Conservation (phyloP, 1,139 yeast species). For the Yamadazyma oceani region DNA sequence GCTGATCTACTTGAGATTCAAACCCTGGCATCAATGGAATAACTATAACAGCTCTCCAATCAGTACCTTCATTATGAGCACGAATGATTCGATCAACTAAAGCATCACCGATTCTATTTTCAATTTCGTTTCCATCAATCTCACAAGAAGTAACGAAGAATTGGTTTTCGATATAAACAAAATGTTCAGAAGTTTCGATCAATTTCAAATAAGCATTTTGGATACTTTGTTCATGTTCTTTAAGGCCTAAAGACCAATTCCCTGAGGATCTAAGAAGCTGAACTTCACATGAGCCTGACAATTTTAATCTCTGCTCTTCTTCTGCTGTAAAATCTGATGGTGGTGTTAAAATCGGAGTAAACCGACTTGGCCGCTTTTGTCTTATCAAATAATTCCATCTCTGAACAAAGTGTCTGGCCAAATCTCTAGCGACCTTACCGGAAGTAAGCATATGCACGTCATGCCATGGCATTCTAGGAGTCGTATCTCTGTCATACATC, state of each 20-base stretch:
- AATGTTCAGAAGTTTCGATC: constrained; percentile 90
- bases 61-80: constrained; percentile 74
- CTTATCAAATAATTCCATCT: constrained; percentile 94
- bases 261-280: constrained; percentile 89
- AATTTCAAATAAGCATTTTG: constrained; percentile 89
- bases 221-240: constrained; percentile 83
- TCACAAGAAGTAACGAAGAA: constrained; percentile 88
- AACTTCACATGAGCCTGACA: constrained; percentile 87
- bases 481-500: constrained; percentile 78
- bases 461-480: constrained; percentile 99
- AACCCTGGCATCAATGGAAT: constrained; percentile 99
- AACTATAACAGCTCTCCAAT: constrained; percentile 88
- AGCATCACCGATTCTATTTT: constrained; percentile 94
- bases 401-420: constrained; percentile 92
- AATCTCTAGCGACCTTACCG: constrained; percentile 94
- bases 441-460: constrained; percentile 95
- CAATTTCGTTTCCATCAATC: constrained; percentile 81
- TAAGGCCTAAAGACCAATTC: constrained; percentile 87
- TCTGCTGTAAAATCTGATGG: constrained; percentile 83
- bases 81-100: constrained; percentile 89
- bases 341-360: constrained; percentile 88
- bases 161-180: constrained; percentile 91
- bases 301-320: constrained; percentile 62
- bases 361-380: constrained; percentile 91
- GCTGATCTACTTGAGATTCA: constrained; percentile 88